Conservation (phyloP, 1,284 basidiomycete genomes). For the Cutaneotrichosporon arboriforme region DNA sequence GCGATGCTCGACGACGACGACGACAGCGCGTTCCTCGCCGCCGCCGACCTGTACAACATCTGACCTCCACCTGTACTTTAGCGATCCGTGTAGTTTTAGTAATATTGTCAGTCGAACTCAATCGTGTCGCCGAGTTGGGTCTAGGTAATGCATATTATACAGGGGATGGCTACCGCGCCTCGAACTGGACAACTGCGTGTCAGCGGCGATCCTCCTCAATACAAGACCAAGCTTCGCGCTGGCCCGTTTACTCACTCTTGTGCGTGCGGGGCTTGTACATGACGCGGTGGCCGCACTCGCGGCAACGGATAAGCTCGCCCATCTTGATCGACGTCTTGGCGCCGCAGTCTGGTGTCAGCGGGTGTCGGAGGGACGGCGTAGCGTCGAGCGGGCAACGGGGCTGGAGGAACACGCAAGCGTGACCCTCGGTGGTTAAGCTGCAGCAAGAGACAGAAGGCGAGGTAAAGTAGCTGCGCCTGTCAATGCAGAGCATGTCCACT, state of each 20-base stretch:
- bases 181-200: slow-evolving; percentile 15
- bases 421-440: too few species aligned
- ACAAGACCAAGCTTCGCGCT: neutral
- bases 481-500: too few species aligned
- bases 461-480: too few species aligned
- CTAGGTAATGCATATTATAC: slow-evolving; percentile 11
- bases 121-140: neutral
- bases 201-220: too few species aligned
- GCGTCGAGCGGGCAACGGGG: neutral
- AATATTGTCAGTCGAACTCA: neutral
- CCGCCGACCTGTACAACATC: slow-evolving; percentile 1
- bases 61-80: too few species aligned
- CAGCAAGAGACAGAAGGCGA: neutral
- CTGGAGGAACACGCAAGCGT: neutral
- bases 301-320: slow-evolving; percentile 91
- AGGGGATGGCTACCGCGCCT: slow-evolving; percentile 9
- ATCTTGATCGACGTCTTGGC: slow-evolving; percentile 87
- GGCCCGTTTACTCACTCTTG: slow-evolving; percentile 63
- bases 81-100: too few species aligned
- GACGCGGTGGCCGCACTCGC: slow-evolving; percentile 95
- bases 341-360: slow-evolving; percentile 67
- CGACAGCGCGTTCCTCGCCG: slow-evolving; percentile 25
- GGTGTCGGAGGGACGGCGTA: neutral
- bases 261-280: slow-evolving; percentile 99
- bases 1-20: slow-evolving; percentile 36